phyloP scores from a whole-genome alignment of 2,329 filamentous ascomycete genomes.

The Cladophialophora exuberans region DNA sequence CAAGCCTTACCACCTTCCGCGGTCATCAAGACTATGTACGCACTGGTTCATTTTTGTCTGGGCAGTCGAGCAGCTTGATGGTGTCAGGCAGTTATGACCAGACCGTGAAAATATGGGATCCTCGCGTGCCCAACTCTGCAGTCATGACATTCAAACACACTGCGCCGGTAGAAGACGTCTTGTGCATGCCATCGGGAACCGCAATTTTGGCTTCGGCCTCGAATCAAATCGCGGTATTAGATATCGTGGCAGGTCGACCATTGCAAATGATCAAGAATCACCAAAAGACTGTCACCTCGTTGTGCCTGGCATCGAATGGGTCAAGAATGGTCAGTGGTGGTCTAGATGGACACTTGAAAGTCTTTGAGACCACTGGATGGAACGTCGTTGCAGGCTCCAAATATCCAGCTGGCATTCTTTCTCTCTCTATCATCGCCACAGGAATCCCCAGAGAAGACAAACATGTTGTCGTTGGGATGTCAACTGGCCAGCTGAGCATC shows the following conservation, averaged over 20 bases:
- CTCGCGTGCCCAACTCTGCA: conserved; percentile 67
- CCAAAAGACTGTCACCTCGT: conserved; percentile 93
- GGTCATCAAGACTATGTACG: conserved; percentile 95
- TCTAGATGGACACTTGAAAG: conserved; percentile 93
- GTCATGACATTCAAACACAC: conserved; percentile 95
- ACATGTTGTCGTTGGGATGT: conserved; percentile 92
- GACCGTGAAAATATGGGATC: conserved; percentile 92
- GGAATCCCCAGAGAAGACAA: conserved; percentile 77
- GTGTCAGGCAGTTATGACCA: conserved; percentile 93
- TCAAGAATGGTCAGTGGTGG: conserved; percentile 83
- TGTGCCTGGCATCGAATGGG: conserved; percentile 79
- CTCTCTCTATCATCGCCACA: conserved; percentile 73
- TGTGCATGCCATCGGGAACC: conserved; percentile 84
- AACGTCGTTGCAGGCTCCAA: conserved; percentile 95
- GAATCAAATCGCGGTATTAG: conserved; percentile 85
- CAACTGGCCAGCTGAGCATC: conserved; percentile 87
- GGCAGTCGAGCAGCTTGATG: conserved; percentile 69
- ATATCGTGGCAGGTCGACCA: conserved; percentile 87
- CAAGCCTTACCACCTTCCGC: conserved; percentile 74
- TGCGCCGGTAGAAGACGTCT: conserved; percentile 84
- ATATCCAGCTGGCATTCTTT: conserved; percentile 88
- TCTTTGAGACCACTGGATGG: conserved; percentile 93
- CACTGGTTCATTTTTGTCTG: conserved; percentile 81
- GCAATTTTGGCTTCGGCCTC: conserved; percentile 83
- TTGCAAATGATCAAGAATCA: conserved; percentile 88